Percentiles rank a stretch among this genome's conserved stretches.
phyloP scores from a whole-genome alignment of 306 rosid species.

The Prunus fruticosa region DNA sequence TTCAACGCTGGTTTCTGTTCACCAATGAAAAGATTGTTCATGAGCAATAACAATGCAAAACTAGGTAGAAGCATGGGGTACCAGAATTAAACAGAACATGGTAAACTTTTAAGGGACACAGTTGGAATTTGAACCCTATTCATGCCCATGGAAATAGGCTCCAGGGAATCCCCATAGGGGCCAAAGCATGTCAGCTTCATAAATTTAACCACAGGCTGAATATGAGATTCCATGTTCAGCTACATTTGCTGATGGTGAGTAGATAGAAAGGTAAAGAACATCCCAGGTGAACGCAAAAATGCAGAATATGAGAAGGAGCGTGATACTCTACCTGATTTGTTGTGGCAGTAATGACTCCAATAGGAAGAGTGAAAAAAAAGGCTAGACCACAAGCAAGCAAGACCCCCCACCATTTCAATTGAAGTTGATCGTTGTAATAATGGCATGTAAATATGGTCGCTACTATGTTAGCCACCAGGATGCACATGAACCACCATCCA shows the following conservation, averaged over 20 bases:
- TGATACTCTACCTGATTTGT: conserved; percentile 61
- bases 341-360: conserved; percentile 71
- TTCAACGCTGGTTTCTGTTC: conserved; percentile 42
- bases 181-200: not conserved
- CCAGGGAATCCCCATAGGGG: not conserved
- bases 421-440: conserved; percentile 58
- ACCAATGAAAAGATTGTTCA: not conserved
- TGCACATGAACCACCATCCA: conserved; percentile 73
- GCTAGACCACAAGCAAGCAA: conserved; percentile 67
- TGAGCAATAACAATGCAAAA: not conserved
- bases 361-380: conserved; percentile 67
- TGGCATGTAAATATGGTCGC: conserved; percentile 53
- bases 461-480: conserved; percentile 55
- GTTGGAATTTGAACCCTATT: not conserved
- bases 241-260: not conserved
- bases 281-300: not conserved
- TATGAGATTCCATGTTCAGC: not conserved
- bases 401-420: conserved; percentile 88
- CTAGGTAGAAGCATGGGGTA: not conserved
- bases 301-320: conserved; percentile 1
- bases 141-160: not conserved
- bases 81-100: not conserved
- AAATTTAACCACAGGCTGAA: not conserved
- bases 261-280: not conserved
- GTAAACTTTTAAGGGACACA: not conserved